Conservation (phyloP, 495 filamentous ascomycete genomes). For the Podospora bellae-mahoneyi region DNA sequence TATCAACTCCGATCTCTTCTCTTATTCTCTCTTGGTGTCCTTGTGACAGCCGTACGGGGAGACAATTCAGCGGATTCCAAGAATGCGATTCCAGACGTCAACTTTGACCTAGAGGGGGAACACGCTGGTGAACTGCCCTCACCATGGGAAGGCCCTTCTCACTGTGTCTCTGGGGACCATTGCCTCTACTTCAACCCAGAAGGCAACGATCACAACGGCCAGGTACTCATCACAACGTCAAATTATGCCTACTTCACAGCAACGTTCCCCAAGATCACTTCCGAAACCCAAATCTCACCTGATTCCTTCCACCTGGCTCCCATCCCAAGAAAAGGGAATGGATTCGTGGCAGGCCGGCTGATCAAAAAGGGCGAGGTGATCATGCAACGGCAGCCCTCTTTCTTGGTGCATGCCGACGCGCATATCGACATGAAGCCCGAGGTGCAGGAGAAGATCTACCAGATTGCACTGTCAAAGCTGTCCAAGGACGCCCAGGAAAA, state of each 20-base stretch:
- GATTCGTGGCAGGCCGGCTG: constrained; percentile 38
- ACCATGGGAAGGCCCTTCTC: constrained; percentile 35
- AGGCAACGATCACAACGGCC: constrained; percentile 26
- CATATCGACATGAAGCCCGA: constrained; percentile 29
- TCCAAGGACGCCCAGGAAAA: constrained; percentile 17
- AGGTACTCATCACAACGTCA: constrained; percentile 34
- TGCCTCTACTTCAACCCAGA: constrained; percentile 35
- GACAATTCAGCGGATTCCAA: background rate
- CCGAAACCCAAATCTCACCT: constrained; percentile 1
- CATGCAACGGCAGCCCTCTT: constrained; percentile 31
- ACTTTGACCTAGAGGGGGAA: background rate
- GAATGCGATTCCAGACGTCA: background rate
- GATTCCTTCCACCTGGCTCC: constrained; percentile 30
- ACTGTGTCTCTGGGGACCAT: constrained; percentile 35
- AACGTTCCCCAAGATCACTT: constrained; percentile 15
- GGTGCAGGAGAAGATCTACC: constrained; percentile 28
- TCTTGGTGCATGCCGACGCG: constrained; percentile 32
- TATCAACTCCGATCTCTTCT: background rate
- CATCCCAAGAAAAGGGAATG: constrained; percentile 39
- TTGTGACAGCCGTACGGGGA: background rate
- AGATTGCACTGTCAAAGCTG: constrained; percentile 31
- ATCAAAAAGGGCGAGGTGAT: constrained; percentile 41
- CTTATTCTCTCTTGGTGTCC: background rate
- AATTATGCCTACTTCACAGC: constrained; percentile 27
- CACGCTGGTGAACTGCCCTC: constrained; percentile 6